Conservation (phyloP, 2,329 filamentous ascomycete genomes). For the Cladosporium sp. region DNA sequence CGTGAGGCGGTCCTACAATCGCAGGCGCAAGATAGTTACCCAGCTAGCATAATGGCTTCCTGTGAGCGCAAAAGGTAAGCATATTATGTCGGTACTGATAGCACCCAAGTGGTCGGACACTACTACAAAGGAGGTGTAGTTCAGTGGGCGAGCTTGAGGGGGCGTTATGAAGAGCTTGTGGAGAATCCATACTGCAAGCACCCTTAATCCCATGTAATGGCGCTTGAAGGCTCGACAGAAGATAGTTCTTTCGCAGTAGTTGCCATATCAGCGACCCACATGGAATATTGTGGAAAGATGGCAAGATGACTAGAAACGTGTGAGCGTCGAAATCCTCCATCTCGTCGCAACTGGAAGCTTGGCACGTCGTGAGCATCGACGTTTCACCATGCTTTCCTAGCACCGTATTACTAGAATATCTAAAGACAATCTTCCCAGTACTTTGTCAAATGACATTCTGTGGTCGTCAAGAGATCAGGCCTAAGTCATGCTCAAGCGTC, state of each 20-base stretch:
- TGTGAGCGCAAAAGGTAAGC: neutral
- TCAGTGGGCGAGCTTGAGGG: neutral
- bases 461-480: neutral
- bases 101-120: neutral
- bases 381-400: neutral
- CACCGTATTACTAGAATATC: neutral
- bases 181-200: neutral
- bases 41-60: neutral
- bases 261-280: neutral
- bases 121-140: neutral
- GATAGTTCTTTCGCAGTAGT: neutral
- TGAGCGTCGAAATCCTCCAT: neutral
- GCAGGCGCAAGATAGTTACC: neutral
- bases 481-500: neutral
- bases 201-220: neutral
- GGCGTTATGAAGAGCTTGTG: neutral
- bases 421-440: neutral
- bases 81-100: neutral
- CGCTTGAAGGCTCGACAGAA: neutral
- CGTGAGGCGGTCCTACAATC: neutral
- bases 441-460: neutral
- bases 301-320: neutral
- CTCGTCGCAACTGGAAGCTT: neutral
- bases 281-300: neutral
- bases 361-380: neutral